Conservation (phyloP, 441 rosid genomes). For the California macrophylla region DNA sequence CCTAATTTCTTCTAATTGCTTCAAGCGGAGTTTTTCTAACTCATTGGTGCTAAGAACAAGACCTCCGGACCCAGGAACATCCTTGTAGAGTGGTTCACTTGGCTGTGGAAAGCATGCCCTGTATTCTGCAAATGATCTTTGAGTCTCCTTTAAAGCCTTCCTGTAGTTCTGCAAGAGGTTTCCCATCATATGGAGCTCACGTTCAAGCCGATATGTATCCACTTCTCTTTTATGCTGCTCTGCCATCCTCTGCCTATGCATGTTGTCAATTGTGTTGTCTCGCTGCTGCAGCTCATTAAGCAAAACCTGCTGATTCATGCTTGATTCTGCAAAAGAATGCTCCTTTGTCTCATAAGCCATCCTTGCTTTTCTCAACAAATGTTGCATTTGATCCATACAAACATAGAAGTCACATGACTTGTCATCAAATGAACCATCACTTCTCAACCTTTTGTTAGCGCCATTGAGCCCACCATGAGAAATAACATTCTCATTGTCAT, state of each 20-base stretch:
- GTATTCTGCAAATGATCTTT: slow-evolving; percentile 51
- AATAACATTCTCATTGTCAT: slow-evolving; percentile 32
- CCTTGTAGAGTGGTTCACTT: slow-evolving; percentile 62
- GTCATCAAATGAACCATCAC: slow-evolving; percentile 41
- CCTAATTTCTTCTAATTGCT: slow-evolving; percentile 55
- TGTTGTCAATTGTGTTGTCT: slow-evolving; percentile 34
- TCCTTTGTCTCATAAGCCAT: slow-evolving; percentile 40
- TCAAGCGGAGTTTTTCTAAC: slow-evolving; percentile 52
- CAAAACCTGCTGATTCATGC: slow-evolving; percentile 45
- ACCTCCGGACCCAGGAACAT: slow-evolving; percentile 73
- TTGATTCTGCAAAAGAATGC: slow-evolving; percentile 33
- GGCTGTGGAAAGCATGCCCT: slow-evolving; percentile 43
- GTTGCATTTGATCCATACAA: slow-evolving; percentile 41
- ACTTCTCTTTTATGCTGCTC: slow-evolving; percentile 45
- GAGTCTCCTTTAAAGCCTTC: slow-evolving; percentile 59
- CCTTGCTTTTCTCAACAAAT: slow-evolving; percentile 39
- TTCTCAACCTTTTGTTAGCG: slow-evolving; percentile 55
- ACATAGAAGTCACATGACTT: slow-evolving; percentile 37
- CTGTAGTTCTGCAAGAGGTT: slow-evolving; percentile 57
- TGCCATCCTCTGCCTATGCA: slow-evolving; percentile 51
- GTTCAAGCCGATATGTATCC: slow-evolving; percentile 55
- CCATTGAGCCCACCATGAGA: slow-evolving; percentile 41
- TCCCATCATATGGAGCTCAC: slow-evolving; percentile 57
- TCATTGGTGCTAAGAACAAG: slow-evolving; percentile 58
- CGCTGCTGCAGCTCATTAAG: slow-evolving; percentile 42